Conservation (phyloP, 306 rosid species). For the Castanospermum australe region DNA sequence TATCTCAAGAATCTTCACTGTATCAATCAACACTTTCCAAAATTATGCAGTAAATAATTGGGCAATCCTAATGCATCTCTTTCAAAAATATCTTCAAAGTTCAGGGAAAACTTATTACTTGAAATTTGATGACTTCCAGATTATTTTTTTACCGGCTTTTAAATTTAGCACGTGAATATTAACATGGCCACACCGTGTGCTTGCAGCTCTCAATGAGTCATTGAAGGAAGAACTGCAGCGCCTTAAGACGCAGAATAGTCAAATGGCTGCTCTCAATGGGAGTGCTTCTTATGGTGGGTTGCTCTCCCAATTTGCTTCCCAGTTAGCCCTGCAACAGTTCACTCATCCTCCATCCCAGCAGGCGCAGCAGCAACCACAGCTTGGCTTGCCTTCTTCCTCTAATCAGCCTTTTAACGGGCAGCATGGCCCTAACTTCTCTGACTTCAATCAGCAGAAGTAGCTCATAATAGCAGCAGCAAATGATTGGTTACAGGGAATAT, state of each 20-base stretch:
- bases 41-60: neutral
- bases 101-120: neutral
- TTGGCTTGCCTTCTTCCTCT: constrained; percentile 46
- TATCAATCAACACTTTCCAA: neutral
- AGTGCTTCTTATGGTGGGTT: constrained; percentile 59
- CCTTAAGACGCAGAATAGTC: constrained; percentile 69
- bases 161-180: neutral
- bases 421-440: constrained; percentile 50
- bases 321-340: constrained; percentile 51
- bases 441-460: constrained; percentile 53
- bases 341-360: constrained; percentile 43
- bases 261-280: constrained; percentile 44
- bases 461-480: constrained; percentile 24
- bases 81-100: neutral
- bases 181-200: neutral
- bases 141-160: neutral
- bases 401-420: constrained; percentile 47
- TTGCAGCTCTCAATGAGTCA: constrained; percentile 76
- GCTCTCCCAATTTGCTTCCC: constrained; percentile 64
- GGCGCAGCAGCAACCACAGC: constrained; percentile 50
- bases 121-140: neutral
- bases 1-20: neutral
- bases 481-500: constrained; percentile 33
- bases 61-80: neutral
- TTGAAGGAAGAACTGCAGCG: constrained; percentile 83